A percentile compares a stretch with the other conserved stretches of the same genome.
Conservation (phyloP, 345 rosid genomes). For the Leavenworthia alabamica region DNA sequence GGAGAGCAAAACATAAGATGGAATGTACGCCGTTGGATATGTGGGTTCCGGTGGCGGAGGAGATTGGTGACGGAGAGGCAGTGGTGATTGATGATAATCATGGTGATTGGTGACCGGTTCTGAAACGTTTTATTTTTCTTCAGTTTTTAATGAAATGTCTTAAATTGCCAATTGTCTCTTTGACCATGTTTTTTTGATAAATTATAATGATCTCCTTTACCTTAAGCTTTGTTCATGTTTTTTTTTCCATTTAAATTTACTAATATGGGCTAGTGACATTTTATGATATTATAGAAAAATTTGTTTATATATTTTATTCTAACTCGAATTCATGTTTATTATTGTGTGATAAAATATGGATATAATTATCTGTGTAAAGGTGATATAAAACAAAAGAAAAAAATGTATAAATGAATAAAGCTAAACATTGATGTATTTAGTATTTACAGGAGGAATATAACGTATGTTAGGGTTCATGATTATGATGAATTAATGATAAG, state of each 20-base stretch:
- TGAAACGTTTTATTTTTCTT: not conserved
- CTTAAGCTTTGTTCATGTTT: not conserved
- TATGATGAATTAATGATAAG: not conserved
- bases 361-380: not conserved
- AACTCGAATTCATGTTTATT: too few species aligned
- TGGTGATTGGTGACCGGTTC: not conserved
- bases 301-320: too few species aligned
- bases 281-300: not conserved
- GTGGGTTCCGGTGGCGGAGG: conserved; percentile 34
- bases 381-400: too few species aligned
- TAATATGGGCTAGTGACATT: not conserved
- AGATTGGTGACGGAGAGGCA: conserved; percentile 26
- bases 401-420: not conserved
- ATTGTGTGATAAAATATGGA: not conserved
- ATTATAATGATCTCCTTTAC: not conserved
- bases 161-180: not conserved
- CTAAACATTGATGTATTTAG: not conserved
- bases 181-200: not conserved
- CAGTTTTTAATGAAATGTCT: not conserved
- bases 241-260: not conserved
- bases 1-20: conserved; percentile 68
- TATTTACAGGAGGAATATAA: not conserved
- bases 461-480: not conserved
- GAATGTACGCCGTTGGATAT: conserved; percentile 57
- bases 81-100: conserved; percentile 18